Conservation (phyloP, 768 basidiomycete species). For the Kwoniella europaea region DNA sequence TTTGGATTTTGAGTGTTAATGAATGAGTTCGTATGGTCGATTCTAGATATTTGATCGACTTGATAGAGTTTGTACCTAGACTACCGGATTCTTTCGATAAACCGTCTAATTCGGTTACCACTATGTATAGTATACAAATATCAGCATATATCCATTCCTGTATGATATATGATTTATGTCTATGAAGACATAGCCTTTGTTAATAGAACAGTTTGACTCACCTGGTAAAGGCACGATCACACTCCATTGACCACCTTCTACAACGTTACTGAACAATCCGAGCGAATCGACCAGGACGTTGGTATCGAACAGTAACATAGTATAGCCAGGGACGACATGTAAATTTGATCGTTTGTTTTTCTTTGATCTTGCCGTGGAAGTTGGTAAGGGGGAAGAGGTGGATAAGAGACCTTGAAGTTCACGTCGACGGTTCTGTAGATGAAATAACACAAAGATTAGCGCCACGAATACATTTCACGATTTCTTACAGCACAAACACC, state of each 20-base stretch:
- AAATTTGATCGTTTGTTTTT: constrained; percentile 4
- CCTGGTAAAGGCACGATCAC: constrained; percentile 83
- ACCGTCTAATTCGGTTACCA: constrained; percentile 97
- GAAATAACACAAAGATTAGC: not conserved
- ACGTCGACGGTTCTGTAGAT: constrained; percentile 14
- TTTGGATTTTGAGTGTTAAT: constrained; percentile 87
- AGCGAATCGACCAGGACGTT: constrained; percentile 90
- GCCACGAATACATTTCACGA: not conserved
- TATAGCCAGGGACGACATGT: constrained; percentile 77
- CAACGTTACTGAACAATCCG: constrained; percentile 70
- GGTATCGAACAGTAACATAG: constrained; percentile 88
- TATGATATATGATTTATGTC: too few species aligned
- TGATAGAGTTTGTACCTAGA: constrained; percentile 75
- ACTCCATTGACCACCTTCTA: constrained; percentile 84
- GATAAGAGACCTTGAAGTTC: constrained; percentile 26
- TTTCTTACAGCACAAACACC: not conserved
- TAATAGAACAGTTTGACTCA: constrained; percentile 21
- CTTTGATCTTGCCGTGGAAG: constrained; percentile 58
- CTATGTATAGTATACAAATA: constrained; percentile 50
- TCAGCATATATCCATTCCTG: not conserved
- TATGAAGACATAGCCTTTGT: too few species aligned
- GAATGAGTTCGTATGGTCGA: constrained; percentile 75
- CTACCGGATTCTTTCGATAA: constrained; percentile 67
- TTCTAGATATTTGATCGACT: constrained; percentile 76
- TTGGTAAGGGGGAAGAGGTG: constrained; percentile 59